Evolutionary conservation across 306 rosid genomes (phyloP).

Genomic region (Castanea crenata): DNA sequence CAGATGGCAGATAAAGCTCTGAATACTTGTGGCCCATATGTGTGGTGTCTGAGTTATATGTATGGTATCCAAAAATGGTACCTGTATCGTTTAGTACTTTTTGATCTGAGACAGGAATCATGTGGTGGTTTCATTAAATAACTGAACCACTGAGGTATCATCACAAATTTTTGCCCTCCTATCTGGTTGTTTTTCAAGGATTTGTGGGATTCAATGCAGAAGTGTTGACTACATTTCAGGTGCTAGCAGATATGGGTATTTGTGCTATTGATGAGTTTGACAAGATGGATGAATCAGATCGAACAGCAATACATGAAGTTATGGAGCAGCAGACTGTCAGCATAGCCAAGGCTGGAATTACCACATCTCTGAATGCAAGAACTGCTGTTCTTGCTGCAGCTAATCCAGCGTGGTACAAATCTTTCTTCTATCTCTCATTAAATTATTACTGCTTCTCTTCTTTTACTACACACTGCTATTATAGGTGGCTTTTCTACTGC

Average conservation of each 20-base stretch:
- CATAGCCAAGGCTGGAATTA: slow-evolving; percentile 99
- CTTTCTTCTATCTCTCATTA: not conserved
- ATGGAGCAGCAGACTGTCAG: slow-evolving; percentile 99
- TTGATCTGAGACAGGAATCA: slow-evolving; percentile 9
- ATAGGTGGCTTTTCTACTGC: slow-evolving; percentile 5
- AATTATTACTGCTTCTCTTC: slow-evolving; percentile 3
- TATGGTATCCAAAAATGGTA: not conserved
- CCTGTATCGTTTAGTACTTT: not conserved
- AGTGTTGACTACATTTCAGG: slow-evolving; percentile 49
- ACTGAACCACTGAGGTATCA: not conserved
- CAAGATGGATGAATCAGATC: slow-evolving; percentile 98
- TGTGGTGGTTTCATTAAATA: not conserved
- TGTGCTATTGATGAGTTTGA: slow-evolving; percentile 98
- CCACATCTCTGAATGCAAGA: slow-evolving; percentile 96
- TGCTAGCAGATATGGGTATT: slow-evolving; percentile 97
- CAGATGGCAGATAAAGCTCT: not conserved
- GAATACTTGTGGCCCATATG: not conserved
- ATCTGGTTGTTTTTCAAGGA: slow-evolving; percentile 17
- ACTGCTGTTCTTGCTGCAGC: slow-evolving; percentile 99
- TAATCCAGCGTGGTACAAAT: slow-evolving; percentile 87
- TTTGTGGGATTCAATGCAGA: slow-evolving; percentile 19
- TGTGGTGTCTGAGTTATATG: not conserved
- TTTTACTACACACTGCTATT: slow-evolving; percentile 1
- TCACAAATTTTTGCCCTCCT: slow-evolving; percentile 5
- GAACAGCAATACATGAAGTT: slow-evolving; percentile 97